phyloP scores from a whole-genome alignment of 352 stramenopile genomes.

The Phytophthora fragariae region DNA sequence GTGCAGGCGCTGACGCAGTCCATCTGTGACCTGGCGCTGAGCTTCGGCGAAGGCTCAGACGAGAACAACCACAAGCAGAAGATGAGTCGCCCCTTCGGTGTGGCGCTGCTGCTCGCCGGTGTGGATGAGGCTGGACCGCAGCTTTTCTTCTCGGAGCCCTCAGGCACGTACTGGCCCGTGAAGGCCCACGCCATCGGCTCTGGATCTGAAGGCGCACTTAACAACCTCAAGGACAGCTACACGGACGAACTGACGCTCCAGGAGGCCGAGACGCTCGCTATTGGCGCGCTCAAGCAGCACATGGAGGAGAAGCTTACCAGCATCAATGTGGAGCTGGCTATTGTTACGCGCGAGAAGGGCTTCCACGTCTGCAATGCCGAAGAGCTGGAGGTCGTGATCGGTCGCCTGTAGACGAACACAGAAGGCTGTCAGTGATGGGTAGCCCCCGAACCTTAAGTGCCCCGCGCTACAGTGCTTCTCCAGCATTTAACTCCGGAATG shows the following conservation, averaged over 20 bases:
- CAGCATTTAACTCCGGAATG: conserved; percentile 31
- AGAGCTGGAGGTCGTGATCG: conserved; percentile 94
- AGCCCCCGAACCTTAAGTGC: conserved; percentile 3
- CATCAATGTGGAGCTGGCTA: conserved; percentile 98
- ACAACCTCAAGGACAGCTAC: conserved; percentile 98
- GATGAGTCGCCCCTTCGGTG: conserved; percentile 99
- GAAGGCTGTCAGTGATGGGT: conserved; percentile 6
- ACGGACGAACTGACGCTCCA: conserved; percentile 95
- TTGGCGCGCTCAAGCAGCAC: conserved; percentile 98
- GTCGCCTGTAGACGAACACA: conserved; percentile 67
- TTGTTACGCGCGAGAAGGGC: conserved; percentile 94
- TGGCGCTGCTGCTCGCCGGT: conserved; percentile 97
- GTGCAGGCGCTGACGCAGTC: conserved; percentile 98
- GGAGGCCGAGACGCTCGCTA: conserved; percentile 97
- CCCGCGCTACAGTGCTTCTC: conserved; percentile 2
- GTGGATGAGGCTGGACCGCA: conserved; percentile 95
- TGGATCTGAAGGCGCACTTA: conserved; percentile 97
- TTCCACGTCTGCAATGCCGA: conserved; percentile 96
- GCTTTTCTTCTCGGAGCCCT: conserved; percentile 98
- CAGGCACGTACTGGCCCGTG: conserved; percentile 98
- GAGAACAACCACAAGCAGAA: conserved; percentile 97
- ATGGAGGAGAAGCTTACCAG: conserved; percentile 99
- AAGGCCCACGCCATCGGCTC: conserved; percentile 99
- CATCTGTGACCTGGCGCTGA: conserved; percentile 98
- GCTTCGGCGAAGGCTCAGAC: conserved; percentile 93